phyloP scores from a whole-genome alignment of 495 filamentous ascomycete genomes.

The Echria macrotheca region DNA sequence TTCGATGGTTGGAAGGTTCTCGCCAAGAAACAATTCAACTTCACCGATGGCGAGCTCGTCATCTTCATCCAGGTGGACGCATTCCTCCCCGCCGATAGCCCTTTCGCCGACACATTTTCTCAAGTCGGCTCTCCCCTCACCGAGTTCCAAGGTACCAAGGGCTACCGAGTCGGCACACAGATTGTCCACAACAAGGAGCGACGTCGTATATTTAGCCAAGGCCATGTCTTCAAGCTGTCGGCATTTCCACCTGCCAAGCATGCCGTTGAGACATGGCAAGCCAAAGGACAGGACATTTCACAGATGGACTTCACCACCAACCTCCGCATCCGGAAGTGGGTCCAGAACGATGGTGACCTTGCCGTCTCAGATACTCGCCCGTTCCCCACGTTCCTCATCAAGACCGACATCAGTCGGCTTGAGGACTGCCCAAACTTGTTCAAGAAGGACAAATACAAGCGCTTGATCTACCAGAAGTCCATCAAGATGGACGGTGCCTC shows the following conservation, averaged over 20 bases:
- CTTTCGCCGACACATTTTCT: not conserved
- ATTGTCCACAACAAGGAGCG: not conserved
- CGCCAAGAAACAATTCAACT: not conserved
- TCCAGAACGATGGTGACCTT: too few species aligned
- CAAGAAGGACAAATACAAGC: slow-evolving; percentile 19
- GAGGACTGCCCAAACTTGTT: slow-evolving; percentile 29
- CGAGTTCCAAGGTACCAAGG: slow-evolving; percentile 7
- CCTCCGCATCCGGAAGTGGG: slow-evolving; percentile 15
- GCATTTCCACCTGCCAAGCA: too few species aligned
- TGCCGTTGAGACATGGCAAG: too few species aligned
- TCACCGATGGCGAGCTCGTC: slow-evolving; percentile 5
- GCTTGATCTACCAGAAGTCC: slow-evolving; percentile 17
- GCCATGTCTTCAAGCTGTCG: slow-evolving; percentile 11
- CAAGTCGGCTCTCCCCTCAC: not conserved
- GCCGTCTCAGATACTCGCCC: too few species aligned
- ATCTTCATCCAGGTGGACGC: slow-evolving; percentile 21
- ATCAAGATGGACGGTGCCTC: slow-evolving; percentile 24
- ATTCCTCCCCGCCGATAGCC: slow-evolving; percentile 12
- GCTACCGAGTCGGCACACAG: slow-evolving; percentile 13
- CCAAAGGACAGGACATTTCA: too few species aligned
- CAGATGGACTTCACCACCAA: slow-evolving; percentile 7
- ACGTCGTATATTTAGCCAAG: slow-evolving; percentile 12
- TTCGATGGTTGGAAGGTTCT: slow-evolving; percentile 23
- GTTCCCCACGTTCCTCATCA: slow-evolving; percentile 20
- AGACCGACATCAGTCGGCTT: slow-evolving; percentile 19